Conservation (phyloP, 1,284 basidiomycete genomes). For the Tilletia walkeri region DNA sequence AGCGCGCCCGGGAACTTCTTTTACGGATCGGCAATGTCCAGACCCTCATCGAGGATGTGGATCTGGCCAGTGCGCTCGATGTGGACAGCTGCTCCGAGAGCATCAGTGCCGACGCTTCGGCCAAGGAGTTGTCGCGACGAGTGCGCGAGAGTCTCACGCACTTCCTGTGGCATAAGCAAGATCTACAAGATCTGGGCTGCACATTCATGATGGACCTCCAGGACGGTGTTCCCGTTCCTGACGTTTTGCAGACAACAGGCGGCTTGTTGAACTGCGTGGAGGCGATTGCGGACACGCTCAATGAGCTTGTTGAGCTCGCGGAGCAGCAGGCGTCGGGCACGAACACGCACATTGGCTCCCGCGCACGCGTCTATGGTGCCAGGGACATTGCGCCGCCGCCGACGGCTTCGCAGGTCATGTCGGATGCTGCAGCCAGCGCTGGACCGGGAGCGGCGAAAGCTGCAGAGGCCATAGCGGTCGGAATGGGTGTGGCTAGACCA, state of each 20-base stretch:
- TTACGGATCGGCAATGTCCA: conserved; percentile 26
- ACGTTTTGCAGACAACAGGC: background rate
- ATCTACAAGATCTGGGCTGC: conserved; percentile 33
- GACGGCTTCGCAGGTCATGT: conserved; percentile 20
- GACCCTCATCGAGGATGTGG: conserved; percentile 39
- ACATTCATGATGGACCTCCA: conserved; percentile 34
- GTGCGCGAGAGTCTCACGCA: conserved; percentile 33
- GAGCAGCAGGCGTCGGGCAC: conserved; percentile 36
- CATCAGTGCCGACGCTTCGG: conserved; percentile 27
- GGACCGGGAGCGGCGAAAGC: background rate
- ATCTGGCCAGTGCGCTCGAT: conserved; percentile 41
- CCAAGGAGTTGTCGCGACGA: conserved; percentile 10
- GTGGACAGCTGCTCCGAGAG: conserved; percentile 34
- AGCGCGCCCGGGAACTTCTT: conserved; percentile 19
- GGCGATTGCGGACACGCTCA: conserved; percentile 25
- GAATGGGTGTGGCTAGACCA: background rate
- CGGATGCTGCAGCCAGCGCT: background rate
- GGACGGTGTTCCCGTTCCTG: conserved; percentile 22
- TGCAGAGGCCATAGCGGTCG: background rate
- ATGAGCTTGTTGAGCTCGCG: conserved; percentile 28
- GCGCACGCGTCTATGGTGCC: conserved; percentile 38
- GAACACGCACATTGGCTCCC: conserved; percentile 35
- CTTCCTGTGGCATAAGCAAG: conserved; percentile 39
- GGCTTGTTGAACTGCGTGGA: background rate
- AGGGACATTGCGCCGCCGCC: conserved; percentile 30